Evolutionary conservation across 192 early-diverging fungal genomes (phyloP).

Genomic region (Coemansia sp.): DNA sequence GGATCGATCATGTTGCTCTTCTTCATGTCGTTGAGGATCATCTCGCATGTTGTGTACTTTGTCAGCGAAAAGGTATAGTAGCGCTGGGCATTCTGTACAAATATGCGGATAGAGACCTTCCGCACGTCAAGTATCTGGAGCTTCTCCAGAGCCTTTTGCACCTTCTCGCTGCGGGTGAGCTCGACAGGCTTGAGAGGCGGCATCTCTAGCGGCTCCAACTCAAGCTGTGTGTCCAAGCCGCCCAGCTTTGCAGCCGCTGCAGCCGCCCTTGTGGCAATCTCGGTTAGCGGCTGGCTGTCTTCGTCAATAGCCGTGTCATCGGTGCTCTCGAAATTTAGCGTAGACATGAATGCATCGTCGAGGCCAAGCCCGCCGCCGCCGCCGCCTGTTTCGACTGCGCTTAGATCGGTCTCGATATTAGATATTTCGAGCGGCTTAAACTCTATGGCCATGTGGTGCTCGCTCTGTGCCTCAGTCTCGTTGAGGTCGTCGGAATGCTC

Average conservation of each 20-base stretch:
- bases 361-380: constrained; percentile 13
- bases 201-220: constrained; percentile 1
- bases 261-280: constrained; percentile 3
- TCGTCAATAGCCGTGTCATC: constrained; percentile 1
- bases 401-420: constrained; percentile 4
- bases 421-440: constrained; percentile 43
- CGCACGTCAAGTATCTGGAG: constrained; percentile 37
- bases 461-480: not conserved
- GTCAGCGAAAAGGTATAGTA: constrained; percentile 80
- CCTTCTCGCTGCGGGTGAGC: constrained; percentile 45
- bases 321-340: not conserved
- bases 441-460: constrained; percentile 12
- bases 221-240: not conserved
- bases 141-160: constrained; percentile 45
- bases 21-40: constrained; percentile 68
- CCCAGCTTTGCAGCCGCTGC: not conserved
- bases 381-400: not conserved
- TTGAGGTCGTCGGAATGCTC: not conserved
- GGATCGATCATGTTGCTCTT: constrained; percentile 56
- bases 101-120: constrained; percentile 74
- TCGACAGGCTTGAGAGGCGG: constrained; percentile 15
- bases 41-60: constrained; percentile 64
- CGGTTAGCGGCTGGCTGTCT: constrained; percentile 10
- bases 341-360: constrained; percentile 18
- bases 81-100: constrained; percentile 72